These are phyloP conservation scores for Pyrenochaeta sp. DNA, from an alignment of 2,329 filamentous ascomycete species.

Conservation along the genomic window DNA sequence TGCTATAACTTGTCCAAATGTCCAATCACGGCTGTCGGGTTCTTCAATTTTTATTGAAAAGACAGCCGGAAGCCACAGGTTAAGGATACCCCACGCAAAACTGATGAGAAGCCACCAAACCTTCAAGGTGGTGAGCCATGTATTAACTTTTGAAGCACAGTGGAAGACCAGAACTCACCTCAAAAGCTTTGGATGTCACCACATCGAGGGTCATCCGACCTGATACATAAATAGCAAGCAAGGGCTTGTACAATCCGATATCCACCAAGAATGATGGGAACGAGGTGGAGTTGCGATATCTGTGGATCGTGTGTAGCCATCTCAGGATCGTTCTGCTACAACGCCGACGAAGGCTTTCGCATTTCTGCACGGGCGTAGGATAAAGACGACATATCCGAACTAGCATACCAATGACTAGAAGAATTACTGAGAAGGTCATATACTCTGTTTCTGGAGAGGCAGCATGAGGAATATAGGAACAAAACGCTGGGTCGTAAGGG, in stretches of 20 bases:
- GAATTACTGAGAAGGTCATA: constrained; percentile 1
- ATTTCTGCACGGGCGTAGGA: neutral
- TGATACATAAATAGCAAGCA: neutral
- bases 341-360: neutral
- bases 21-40: constrained; percentile 11
- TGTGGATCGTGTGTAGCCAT: neutral
- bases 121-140: neutral
- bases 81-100: constrained; percentile 10
- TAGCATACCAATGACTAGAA: constrained; percentile 6
- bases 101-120: constrained; percentile 18
- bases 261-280: neutral
- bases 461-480: too few species aligned
- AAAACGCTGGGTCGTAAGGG: too few species aligned
- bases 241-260: constrained; percentile 5
- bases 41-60: neutral
- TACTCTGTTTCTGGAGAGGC: too few species aligned
- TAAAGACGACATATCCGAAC: constrained; percentile 12
- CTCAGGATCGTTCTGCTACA: neutral
- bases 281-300: neutral
- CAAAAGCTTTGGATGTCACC: constrained; percentile 11
- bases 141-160: too few species aligned
- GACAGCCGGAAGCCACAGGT: constrained; percentile 5
- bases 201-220: constrained; percentile 7
- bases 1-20: constrained; percentile 17
- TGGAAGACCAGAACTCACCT: neutral